These are phyloP conservation scores for Suillus fuscotomentosus DNA, from an alignment of 768 basidiomycete species.

Conservation along the genomic window DNA sequence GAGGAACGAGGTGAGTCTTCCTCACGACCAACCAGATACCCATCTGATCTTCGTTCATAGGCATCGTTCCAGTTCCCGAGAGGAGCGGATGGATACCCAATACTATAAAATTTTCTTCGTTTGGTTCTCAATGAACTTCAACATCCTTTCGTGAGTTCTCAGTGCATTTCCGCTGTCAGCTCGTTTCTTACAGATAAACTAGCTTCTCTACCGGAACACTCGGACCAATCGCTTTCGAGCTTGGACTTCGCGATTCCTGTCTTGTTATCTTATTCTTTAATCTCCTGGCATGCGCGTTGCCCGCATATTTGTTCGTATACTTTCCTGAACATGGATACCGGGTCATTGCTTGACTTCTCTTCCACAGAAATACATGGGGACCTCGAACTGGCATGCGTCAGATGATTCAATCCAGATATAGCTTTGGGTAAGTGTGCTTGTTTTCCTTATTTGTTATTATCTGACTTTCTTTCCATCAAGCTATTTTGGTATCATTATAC, in stretches of 20 bases:
- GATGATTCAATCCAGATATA: slow-evolving; percentile 73
- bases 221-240: slow-evolving; percentile 59
- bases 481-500: slow-evolving; percentile 53
- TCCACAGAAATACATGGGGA: slow-evolving; percentile 62
- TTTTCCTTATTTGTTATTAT: slow-evolving; percentile 17
- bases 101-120: slow-evolving; percentile 68
- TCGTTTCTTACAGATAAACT: not conserved
- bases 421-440: slow-evolving; percentile 47
- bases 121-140: slow-evolving; percentile 72
- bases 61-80: slow-evolving; percentile 52
- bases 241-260: slow-evolving; percentile 62
- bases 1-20: slow-evolving; percentile 26
- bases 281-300: slow-evolving; percentile 53
- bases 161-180: not conserved
- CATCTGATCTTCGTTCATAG: slow-evolving; percentile 19
- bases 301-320: slow-evolving; percentile 53
- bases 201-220: slow-evolving; percentile 70
- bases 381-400: slow-evolving; percentile 79
- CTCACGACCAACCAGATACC: not conserved
- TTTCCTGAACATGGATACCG: not conserved
- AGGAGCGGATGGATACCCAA: slow-evolving; percentile 54
- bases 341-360: not conserved
- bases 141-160: slow-evolving; percentile 51
- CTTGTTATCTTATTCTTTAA: slow-evolving; percentile 70
- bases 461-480: slow-evolving; percentile 22